Percentiles rank a stretch among this genome's conserved stretches.
These are phyloP conservation scores for Pavlovales sp. DNA, from an alignment of 208 protist species.

Conservation along the genomic window DNA sequence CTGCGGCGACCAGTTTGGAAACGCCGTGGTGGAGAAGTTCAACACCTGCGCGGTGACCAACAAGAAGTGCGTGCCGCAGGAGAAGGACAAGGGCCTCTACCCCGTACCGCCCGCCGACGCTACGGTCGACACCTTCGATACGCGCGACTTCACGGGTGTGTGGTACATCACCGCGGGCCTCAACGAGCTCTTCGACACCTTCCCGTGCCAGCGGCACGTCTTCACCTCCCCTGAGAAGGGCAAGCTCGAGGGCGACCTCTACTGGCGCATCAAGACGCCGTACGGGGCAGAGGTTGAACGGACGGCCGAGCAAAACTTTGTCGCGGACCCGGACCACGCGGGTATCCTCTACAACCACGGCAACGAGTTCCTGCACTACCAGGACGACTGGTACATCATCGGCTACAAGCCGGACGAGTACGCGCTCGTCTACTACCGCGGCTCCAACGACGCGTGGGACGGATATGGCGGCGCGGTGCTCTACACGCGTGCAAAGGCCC, in stretches of 20 bases:
- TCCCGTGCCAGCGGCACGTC: constrained; percentile 24
- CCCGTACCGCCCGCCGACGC: background rate
- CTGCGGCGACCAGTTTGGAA: constrained; percentile 27
- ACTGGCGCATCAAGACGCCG: constrained; percentile 31
- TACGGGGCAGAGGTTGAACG: background rate
- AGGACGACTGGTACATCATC: constrained; percentile 31
- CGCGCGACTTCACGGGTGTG: background rate
- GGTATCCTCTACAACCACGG: constrained; percentile 42
- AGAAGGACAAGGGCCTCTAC: constrained; percentile 4
- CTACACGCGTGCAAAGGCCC: constrained; percentile 8
- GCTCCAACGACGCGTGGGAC: constrained; percentile 29
- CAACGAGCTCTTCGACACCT: constrained; percentile 28
- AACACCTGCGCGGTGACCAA: constrained; percentile 18
- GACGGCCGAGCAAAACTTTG: background rate
- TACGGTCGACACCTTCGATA: background rate
- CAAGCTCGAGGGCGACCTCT: constrained; percentile 9
- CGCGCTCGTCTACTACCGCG: constrained; percentile 27
- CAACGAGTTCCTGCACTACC: constrained; percentile 44
- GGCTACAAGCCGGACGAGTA: background rate
- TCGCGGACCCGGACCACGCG: background rate
- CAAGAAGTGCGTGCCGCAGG: constrained; percentile 38
- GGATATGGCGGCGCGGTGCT: constrained; percentile 36
- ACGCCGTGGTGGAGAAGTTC: constrained; percentile 2
- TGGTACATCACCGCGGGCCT: constrained; percentile 36
- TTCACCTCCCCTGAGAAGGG: background rate